phyloP scores from a whole-genome alignment of 495 filamentous ascomycete species.

The Aspergillus nidulans region DNA sequence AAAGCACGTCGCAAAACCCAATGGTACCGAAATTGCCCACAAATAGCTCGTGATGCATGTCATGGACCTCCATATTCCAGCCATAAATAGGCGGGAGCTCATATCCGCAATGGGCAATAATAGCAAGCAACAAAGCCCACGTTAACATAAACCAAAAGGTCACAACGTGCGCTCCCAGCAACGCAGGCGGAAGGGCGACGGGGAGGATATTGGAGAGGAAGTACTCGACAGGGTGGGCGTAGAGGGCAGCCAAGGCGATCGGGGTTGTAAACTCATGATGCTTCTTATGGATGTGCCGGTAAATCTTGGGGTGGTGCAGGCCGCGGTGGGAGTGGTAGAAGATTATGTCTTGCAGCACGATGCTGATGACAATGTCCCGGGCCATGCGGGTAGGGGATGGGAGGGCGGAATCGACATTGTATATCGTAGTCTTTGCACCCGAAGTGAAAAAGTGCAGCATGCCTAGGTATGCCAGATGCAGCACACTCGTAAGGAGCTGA shows the following conservation, averaged over 20 bases:
- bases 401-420: constrained; percentile 8
- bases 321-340: constrained; percentile 57
- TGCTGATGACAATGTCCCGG: constrained; percentile 41
- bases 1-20: constrained; percentile 33
- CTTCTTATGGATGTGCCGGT: constrained; percentile 49
- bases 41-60: constrained; percentile 47
- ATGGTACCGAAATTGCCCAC: constrained; percentile 34
- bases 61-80: constrained; percentile 45
- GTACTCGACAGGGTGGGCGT: constrained; percentile 56
- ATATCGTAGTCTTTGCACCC: constrained; percentile 27
- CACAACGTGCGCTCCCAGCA: constrained; percentile 44
- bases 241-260: constrained; percentile 54
- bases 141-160: constrained; percentile 49
- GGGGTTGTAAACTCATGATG: constrained; percentile 58
- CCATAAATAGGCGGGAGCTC: constrained; percentile 33
- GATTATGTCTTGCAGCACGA: constrained; percentile 45
- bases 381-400: constrained; percentile 32
- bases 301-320: constrained; percentile 48
- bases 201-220: constrained; percentile 52
- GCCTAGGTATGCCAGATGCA: constrained; percentile 32
- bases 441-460: constrained; percentile 17
- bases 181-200: constrained; percentile 46
- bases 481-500: constrained; percentile 37
- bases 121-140: constrained; percentile 45
- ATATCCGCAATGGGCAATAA: constrained; percentile 53